Conservation (phyloP, 2,329 filamentous ascomycete species). For the Fusarium protoensiforme region DNA sequence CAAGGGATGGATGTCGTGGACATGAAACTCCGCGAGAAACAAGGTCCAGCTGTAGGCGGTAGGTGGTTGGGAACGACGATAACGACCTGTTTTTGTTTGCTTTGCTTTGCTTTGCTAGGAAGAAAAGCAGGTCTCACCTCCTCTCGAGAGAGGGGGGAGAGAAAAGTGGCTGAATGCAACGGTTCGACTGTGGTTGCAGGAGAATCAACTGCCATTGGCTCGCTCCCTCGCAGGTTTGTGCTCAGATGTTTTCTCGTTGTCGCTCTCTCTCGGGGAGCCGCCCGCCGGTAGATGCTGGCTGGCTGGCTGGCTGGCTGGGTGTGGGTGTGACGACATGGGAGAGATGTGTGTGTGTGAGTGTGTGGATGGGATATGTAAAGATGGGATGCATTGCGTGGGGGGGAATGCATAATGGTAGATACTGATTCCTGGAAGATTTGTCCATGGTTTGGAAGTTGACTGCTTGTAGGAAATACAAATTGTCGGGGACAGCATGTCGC, state of each 20-base stretch:
- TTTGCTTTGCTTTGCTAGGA: background rate
- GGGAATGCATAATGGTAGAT: slow-evolving; percentile 1
- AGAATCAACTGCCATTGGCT: slow-evolving; percentile 9
- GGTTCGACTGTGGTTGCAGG: slow-evolving; percentile 8
- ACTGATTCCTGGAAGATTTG: background rate
- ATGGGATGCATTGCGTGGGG: slow-evolving; percentile 18
- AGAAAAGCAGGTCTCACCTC: background rate
- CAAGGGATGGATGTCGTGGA: slow-evolving; percentile 13
- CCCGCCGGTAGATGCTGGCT: background rate
- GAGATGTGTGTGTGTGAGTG: background rate
- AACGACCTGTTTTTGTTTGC: background rate
- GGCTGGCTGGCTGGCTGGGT: slow-evolving; percentile 25
- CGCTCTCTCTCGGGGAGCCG: slow-evolving; percentile 11
- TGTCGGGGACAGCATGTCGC: background rate
- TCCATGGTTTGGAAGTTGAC: slow-evolving; percentile 10
- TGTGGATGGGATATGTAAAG: background rate
- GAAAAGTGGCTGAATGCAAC: slow-evolving; percentile 24
- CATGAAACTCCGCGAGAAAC: slow-evolving; percentile 10
- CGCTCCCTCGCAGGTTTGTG: background rate
- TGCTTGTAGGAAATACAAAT: background rate
- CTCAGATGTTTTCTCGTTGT: slow-evolving; percentile 31
- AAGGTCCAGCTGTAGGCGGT: background rate
- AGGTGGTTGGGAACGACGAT: slow-evolving; percentile 11
- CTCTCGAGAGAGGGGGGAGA: background rate
- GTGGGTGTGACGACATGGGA: slow-evolving; percentile 28